These are phyloP conservation scores for Sporothrix globosa DNA, from an alignment of 2,329 filamentous ascomycete species.

Conservation along the genomic window DNA sequence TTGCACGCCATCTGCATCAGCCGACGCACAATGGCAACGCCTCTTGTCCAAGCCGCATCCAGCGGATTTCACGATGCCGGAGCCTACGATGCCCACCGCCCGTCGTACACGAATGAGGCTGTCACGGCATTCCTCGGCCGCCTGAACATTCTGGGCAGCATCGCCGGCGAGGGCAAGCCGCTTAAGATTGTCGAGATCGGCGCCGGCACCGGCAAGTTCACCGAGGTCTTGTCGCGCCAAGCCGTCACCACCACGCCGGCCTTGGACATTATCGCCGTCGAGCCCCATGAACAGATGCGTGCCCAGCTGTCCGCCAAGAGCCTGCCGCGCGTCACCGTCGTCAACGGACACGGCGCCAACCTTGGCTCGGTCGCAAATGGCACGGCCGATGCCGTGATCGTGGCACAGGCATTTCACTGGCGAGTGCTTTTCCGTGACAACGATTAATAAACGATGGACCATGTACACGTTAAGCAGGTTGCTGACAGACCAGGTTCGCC, in stretches of 20 bases:
- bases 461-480: not conserved
- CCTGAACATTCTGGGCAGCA: conserved; percentile 51
- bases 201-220: conserved; percentile 44
- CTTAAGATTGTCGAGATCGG: conserved; percentile 41
- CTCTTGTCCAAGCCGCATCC: conserved; percentile 42
- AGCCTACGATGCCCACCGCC: conserved; percentile 69
- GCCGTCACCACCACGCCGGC: conserved; percentile 45
- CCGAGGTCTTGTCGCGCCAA: conserved; percentile 55
- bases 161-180: conserved; percentile 51
- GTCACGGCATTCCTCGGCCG: conserved; percentile 61
- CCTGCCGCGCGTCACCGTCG: conserved; percentile 57
- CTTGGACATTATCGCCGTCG: conserved; percentile 59
- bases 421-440: conserved; percentile 41
- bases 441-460: too few species aligned
- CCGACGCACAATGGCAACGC: conserved; percentile 17
- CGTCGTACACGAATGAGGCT: conserved; percentile 64
- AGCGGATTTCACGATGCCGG: conserved; percentile 68
- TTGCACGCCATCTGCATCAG: not conserved
- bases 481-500: conserved; percentile 61
- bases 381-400: conserved; percentile 67
- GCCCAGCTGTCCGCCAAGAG: conserved; percentile 61
- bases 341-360: conserved; percentile 61
- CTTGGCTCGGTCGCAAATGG: conserved; percentile 59
- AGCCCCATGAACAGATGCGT: conserved; percentile 68
- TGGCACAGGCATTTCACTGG: conserved; percentile 68